Evolutionary conservation across 306 rosid species (phyloP).

Genomic region (Vigna angularis): DNA sequence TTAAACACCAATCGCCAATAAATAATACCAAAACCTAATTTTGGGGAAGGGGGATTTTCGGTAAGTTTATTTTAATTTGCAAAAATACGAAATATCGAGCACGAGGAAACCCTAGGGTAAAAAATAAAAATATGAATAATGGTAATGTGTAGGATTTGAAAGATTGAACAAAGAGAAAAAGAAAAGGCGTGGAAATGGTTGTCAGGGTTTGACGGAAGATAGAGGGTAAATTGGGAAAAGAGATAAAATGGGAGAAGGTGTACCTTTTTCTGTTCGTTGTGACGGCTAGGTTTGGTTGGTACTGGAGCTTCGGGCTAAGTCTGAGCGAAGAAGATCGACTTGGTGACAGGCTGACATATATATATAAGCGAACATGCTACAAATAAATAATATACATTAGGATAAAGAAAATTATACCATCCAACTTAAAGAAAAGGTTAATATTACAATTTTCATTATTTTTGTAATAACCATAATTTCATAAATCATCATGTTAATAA

Average conservation of each 20-base stretch:
- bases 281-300: constrained; percentile 24
- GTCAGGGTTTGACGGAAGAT: not conserved
- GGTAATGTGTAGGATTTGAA: not conserved
- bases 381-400: too few relatives aligned
- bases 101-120: constrained; percentile 18
- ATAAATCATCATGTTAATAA: too few relatives aligned
- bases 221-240: not conserved
- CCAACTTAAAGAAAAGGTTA: too few relatives aligned
- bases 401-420: too few relatives aligned
- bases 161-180: not conserved
- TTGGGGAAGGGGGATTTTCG: not conserved
- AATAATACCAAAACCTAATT: constrained; percentile 32
- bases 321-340: not conserved
- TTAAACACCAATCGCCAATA: constrained; percentile 10
- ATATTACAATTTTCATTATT: too few relatives aligned
- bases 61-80: not conserved
- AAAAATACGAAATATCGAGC: not conserved
- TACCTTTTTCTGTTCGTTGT: not conserved
- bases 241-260: not conserved
- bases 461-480: too few relatives aligned
- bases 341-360: not conserved
- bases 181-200: not conserved
- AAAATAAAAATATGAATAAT: not conserved
- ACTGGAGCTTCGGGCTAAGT: not conserved
- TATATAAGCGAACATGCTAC: not conserved